Evolutionary conservation across 371 early-diverging fungal species (phyloP).

Genomic region (Zopfochytrium polystomum): DNA sequence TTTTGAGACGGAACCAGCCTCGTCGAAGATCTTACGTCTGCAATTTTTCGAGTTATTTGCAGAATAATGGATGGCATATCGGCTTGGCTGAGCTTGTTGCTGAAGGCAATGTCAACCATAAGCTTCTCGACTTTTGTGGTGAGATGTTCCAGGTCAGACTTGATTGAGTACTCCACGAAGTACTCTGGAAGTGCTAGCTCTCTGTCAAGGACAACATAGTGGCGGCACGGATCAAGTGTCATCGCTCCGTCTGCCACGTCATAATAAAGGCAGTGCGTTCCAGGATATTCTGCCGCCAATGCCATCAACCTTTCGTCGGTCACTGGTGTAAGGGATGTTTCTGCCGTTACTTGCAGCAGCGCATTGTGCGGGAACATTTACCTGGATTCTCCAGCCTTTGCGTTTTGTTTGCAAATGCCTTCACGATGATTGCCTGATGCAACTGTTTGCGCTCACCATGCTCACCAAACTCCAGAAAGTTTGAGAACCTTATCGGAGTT

Average conservation of each 20-base stretch:
- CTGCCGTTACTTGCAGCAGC: background rate
- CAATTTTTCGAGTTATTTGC: constrained; percentile 26
- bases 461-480: constrained; percentile 35
- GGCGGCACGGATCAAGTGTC: constrained; percentile 23
- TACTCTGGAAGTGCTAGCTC: constrained; percentile 40
- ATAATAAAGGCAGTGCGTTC: constrained; percentile 10
- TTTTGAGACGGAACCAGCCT: too few relatives aligned
- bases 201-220: constrained; percentile 28
- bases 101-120: constrained; percentile 45
- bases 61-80: constrained; percentile 45
- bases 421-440: constrained; percentile 37
- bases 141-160: constrained; percentile 31
- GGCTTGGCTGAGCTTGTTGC: constrained; percentile 41
- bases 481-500: constrained; percentile 18
- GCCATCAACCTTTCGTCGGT: background rate
- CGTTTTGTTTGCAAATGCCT: constrained; percentile 17
- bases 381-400: constrained; percentile 7
- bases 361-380: background rate
- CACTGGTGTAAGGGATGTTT: background rate
- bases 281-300: constrained; percentile 7
- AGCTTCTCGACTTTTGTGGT: constrained; percentile 37
- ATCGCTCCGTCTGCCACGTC: constrained; percentile 8
- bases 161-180: constrained; percentile 45
- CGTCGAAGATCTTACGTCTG: too few relatives aligned
- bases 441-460: constrained; percentile 19